phyloP scores from a whole-genome alignment of 257 asterid genomes.

The Scutellaria galericulata region DNA sequence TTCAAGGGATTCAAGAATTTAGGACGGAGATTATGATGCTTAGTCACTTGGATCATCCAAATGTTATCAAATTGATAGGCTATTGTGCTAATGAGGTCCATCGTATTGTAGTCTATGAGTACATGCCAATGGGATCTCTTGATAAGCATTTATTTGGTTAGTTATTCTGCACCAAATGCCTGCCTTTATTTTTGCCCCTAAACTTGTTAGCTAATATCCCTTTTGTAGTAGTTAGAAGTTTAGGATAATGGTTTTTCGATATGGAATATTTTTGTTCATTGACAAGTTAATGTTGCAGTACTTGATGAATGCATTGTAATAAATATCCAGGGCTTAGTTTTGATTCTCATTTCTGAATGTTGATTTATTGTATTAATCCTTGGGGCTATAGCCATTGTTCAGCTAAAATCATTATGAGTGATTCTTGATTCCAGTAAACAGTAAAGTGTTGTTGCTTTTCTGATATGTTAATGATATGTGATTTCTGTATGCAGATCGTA shows the following conservation, averaged over 20 bases:
- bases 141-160: constrained; percentile 97
- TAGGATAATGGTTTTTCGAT: background rate
- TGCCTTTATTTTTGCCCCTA: constrained; percentile 17
- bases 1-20: constrained; percentile 94
- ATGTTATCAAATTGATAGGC: constrained; percentile 94
- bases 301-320: background rate
- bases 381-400: background rate
- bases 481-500: constrained; percentile 52
- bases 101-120: constrained; percentile 94
- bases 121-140: constrained; percentile 94
- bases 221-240: too few species aligned
- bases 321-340: too few species aligned
- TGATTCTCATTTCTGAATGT: background rate
- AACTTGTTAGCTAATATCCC: background rate
- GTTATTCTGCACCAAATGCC: constrained; percentile 33
- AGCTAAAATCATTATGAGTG: background rate
- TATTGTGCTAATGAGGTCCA: constrained; percentile 98
- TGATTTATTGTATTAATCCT: background rate
- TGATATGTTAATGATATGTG: background rate
- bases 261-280: background rate
- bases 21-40: constrained; percentile 98
- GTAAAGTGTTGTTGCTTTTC: background rate
- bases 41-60: constrained; percentile 86
- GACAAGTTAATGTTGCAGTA: background rate
- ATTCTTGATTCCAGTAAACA: constrained; percentile 14